Conservation (phyloP, 331 rosid species). For the Acacia pycnantha region DNA sequence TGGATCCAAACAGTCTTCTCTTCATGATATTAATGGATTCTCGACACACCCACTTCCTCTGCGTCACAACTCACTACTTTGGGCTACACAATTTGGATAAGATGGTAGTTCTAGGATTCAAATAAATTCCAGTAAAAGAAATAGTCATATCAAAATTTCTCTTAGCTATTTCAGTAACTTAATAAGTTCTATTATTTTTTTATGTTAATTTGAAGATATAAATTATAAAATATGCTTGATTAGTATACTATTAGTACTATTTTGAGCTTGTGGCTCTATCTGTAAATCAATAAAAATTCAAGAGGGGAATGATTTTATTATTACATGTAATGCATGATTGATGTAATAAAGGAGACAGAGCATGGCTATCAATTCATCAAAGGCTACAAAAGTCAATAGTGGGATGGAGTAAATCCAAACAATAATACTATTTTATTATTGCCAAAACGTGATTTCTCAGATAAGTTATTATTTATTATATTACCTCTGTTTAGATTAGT, state of each 20-base stretch:
- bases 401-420: conserved; percentile 19
- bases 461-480: neutral
- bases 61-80: neutral
- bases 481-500: neutral
- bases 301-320: neutral
- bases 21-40: neutral
- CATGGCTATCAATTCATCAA: conserved; percentile 1
- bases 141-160: neutral
- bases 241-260: neutral
- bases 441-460: neutral
- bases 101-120: neutral
- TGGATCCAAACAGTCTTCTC: neutral
- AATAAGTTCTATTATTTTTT: neutral
- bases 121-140: neutral
- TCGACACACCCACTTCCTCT: neutral
- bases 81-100: neutral
- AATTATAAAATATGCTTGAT: neutral
- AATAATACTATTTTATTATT: neutral
- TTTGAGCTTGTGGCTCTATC: neutral
- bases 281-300: neutral
- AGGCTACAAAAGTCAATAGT: conserved; percentile 9
- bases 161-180: neutral
- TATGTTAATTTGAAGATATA: neutral
- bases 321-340: neutral
- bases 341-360: neutral